These are phyloP conservation scores for Pisolithus sp. DNA, from an alignment of 768 basidiomycete genomes.

Conservation along the genomic window DNA sequence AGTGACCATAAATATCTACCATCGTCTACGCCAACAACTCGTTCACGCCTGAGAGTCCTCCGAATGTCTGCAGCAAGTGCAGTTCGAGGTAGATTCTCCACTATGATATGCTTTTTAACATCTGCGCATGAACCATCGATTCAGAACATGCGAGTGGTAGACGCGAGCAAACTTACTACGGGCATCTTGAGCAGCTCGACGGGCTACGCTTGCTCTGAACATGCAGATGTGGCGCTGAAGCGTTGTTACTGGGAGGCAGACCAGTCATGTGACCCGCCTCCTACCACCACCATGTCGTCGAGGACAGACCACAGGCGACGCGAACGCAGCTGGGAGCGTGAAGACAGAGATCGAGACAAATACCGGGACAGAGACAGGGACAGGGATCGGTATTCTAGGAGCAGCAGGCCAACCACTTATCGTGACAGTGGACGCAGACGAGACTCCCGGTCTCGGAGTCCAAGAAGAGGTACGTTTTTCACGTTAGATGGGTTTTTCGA, in stretches of 20 bases:
- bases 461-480: slow-evolving; percentile 25
- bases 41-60: slow-evolving; percentile 34
- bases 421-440: slow-evolving; percentile 30
- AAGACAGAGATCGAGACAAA: slow-evolving; percentile 24
- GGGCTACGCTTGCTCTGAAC: slow-evolving; percentile 18
- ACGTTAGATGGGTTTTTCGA: not conserved
- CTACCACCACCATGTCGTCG: slow-evolving; percentile 50
- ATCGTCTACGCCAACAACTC: slow-evolving; percentile 41
- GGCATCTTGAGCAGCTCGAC: slow-evolving; percentile 9
- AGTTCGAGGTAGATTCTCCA: slow-evolving; percentile 45
- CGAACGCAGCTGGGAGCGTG: slow-evolving; percentile 59
- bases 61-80: slow-evolving; percentile 52
- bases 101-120: slow-evolving; percentile 36
- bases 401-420: slow-evolving; percentile 27
- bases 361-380: slow-evolving; percentile 33
- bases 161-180: slow-evolving; percentile 5
- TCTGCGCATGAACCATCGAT: slow-evolving; percentile 8
- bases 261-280: slow-evolving; percentile 22
- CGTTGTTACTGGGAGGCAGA: not conserved
- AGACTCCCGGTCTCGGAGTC: slow-evolving; percentile 35
- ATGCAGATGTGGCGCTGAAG: slow-evolving; percentile 1
- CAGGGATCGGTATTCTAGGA: slow-evolving; percentile 38
- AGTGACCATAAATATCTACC: slow-evolving; percentile 12
- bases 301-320: slow-evolving; percentile 49
- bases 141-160: not conserved